phyloP scores from a whole-genome alignment of 495 filamentous ascomycete genomes.

The Tuber umbilicatum region DNA sequence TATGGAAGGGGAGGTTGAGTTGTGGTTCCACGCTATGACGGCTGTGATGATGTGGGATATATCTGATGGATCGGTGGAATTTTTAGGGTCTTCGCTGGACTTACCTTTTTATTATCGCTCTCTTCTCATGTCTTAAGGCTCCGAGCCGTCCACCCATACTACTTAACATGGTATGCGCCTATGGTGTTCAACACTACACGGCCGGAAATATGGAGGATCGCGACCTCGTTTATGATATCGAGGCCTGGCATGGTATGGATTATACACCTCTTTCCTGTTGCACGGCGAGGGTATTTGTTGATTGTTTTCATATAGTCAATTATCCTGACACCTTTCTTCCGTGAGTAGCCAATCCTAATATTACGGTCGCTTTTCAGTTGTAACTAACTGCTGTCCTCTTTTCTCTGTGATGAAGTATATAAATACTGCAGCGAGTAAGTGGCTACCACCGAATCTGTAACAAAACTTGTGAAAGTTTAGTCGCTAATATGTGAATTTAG shows the following conservation, averaged over 20 bases:
- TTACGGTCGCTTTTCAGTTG: neutral
- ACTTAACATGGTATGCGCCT: constrained; percentile 29
- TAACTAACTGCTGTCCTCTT: neutral
- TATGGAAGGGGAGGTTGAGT: neutral
- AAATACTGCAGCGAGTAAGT: constrained; percentile 37
- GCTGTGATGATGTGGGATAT: neutral
- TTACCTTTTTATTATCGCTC: constrained; percentile 36
- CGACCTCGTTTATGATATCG: constrained; percentile 38
- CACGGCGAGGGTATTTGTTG: neutral
- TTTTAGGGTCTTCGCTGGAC: constrained; percentile 34
- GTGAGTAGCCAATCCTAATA: constrained; percentile 26
- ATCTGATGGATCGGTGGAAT: neutral
- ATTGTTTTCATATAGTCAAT: constrained; percentile 25
- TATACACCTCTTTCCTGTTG: neutral
- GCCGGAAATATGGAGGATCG: constrained; percentile 37
- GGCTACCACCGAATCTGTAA: neutral
- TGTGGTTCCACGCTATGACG: neutral
- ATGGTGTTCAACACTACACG: constrained; percentile 26
- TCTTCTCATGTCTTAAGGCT: constrained; percentile 25
- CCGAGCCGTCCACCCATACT: constrained; percentile 14
- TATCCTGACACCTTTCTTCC: constrained; percentile 40
- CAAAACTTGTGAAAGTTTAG: neutral
- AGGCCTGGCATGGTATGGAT: constrained; percentile 32
- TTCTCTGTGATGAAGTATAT: constrained; percentile 27
- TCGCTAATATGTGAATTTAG: constrained; percentile 10